Conservation (phyloP, 441 rosid species). For the Gossypium davidsonii region DNA sequence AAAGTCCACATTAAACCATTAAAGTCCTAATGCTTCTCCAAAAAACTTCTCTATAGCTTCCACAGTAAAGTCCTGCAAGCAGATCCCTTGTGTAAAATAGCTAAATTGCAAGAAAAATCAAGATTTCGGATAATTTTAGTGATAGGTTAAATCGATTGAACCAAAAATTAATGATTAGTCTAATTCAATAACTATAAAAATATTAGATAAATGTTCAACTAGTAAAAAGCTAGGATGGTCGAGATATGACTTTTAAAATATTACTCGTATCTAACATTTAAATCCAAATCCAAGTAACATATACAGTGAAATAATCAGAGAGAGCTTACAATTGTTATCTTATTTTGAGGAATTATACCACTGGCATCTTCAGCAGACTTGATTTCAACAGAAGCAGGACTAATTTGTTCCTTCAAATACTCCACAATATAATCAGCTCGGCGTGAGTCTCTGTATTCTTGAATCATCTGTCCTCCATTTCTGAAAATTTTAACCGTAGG, state of each 20-base stretch:
- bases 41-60: constrained; percentile 71
- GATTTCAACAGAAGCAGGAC: constrained; percentile 82
- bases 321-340: constrained; percentile 60
- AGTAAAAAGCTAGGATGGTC: too few species aligned
- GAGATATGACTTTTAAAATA: too few species aligned
- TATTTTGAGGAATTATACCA: constrained; percentile 50
- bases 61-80: constrained; percentile 54
- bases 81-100: constrained; percentile 13
- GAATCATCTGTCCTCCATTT: constrained; percentile 65
- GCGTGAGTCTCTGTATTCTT: constrained; percentile 84
- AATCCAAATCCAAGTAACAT: neutral
- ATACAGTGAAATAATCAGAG: neutral
- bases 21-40: constrained; percentile 26
- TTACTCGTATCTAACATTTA: too few species aligned
- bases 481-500: constrained; percentile 82
- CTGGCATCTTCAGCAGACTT: constrained; percentile 60
- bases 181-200: too few species aligned
- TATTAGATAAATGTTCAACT: too few species aligned
- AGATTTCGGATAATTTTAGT: too few species aligned
- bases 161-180: neutral
- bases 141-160: too few species aligned
- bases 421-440: constrained; percentile 78
- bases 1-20: too few species aligned
- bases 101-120: too few species aligned
- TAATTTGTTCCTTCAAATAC: constrained; percentile 74